Conservation (phyloP, 2,329 filamentous ascomycete genomes). For the Scytalidium sp. region DNA sequence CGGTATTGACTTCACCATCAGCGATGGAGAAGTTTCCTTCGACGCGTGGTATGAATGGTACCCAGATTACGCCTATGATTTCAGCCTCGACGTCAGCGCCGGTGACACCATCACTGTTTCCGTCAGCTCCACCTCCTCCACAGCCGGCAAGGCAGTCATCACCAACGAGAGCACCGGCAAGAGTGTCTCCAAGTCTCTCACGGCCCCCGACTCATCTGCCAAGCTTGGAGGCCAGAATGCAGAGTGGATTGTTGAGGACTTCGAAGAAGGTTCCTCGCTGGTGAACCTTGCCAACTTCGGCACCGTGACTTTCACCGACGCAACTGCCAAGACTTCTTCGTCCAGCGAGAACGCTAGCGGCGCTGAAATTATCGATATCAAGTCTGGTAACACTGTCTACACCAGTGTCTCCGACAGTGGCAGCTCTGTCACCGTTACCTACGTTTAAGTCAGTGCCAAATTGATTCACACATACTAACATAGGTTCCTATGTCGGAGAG, state of each 20-base stretch:
- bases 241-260: conserved; percentile 51
- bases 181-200: conserved; percentile 37
- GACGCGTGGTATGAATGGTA: conserved; percentile 61
- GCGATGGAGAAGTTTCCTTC: conserved; percentile 34
- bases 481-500: too few relatives aligned
- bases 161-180: conserved; percentile 43
- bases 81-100: conserved; percentile 35
- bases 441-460: not conserved
- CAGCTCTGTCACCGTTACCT: not conserved
- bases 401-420: not conserved
- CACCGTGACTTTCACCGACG: conserved; percentile 40
- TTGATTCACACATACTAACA: too few relatives aligned
- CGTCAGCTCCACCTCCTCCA: conserved; percentile 34
- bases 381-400: not conserved
- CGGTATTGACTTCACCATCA: conserved; percentile 50
- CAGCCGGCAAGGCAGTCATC: conserved; percentile 38
- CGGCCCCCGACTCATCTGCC: conserved; percentile 25
- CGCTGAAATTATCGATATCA: conserved; percentile 37
- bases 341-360: conserved; percentile 26
- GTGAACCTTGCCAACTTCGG: conserved; percentile 46
- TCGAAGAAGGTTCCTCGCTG: conserved; percentile 34
- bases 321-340: conserved; percentile 28
- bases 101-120: conserved; percentile 41
- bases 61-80: conserved; percentile 51
- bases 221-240: conserved; percentile 42